phyloP scores from a whole-genome alignment of 2,329 filamentous ascomycete genomes.

The Fusarium kyushuense region DNA sequence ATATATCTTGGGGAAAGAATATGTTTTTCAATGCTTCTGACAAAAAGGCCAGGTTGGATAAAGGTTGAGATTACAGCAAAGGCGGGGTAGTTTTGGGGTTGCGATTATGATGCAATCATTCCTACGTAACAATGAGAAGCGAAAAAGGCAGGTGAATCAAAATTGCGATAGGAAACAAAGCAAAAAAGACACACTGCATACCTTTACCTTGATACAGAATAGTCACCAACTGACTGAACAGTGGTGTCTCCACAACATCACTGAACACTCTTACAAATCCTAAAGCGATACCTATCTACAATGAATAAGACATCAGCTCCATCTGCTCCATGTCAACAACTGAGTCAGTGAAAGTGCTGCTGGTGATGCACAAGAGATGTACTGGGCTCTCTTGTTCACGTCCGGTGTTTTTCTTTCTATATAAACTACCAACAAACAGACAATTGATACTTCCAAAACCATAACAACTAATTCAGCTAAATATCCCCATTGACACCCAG shows the following conservation, averaged over 20 bases:
- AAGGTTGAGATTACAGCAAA: background rate
- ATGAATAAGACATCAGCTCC: background rate
- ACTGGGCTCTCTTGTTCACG: no score
- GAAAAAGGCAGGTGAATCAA: slow-evolving; percentile 1
- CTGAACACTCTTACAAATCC: background rate
- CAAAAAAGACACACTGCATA: background rate
- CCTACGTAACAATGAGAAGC: background rate
- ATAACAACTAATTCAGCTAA: background rate
- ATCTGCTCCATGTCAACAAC: background rate
- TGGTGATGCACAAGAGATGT: background rate
- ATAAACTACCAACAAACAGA: background rate
- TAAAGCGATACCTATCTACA: background rate
- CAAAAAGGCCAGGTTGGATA: background rate
- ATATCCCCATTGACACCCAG: rapidly evolving
- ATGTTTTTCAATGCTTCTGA: background rate
- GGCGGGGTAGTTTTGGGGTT: slow-evolving; percentile 11
- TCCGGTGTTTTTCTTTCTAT: background rate
- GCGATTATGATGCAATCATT: slow-evolving; percentile 16
- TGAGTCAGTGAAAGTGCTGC: background rate
- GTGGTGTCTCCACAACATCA: background rate
- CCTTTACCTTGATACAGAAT: no score
- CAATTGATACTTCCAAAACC: no score
- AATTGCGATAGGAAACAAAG: background rate
- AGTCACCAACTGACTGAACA: no score
- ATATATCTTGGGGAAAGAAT: background rate